Evolutionary conservation across 2,329 filamentous ascomycete species (phyloP), one percentile per base, ranked within the genome.

Genomic region (Fusarium sp.): DNA sequence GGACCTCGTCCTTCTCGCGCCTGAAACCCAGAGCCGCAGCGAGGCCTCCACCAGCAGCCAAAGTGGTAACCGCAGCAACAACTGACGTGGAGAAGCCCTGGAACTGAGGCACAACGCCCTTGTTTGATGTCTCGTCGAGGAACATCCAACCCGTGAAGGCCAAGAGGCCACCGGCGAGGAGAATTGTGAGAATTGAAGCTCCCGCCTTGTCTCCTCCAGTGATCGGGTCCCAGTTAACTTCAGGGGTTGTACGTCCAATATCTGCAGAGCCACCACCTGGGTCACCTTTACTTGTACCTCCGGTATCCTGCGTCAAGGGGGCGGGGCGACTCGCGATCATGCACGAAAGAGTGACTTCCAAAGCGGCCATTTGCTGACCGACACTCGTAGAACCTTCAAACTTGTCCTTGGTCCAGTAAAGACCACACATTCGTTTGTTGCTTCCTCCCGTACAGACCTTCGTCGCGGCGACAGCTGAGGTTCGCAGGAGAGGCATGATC

Each of bases 361-460:
- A 84, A 3, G 89, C 91, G 2, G 89, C 87, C 92, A 94, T 94
- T 81, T 93, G 91, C 80, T 93, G 91, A 6, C 92, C 92, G 3
- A 93, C 88, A 8, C 92, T 92, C 8, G 85, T 87, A 2, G 85
- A 85, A 27, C 89, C 89, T 79, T 93, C 91, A 81, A 88, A 93
- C 10, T 81, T 81, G 66, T 86, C 83, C 63, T 87, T 85, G 54
- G 86, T 87, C 90, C 91, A 93, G 68, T 87, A 87, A 63, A 90
- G 81, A 10, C 91, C 89, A 75, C 90, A 93, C 85, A 90, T 87
- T 30, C 86, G 87, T 4, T 87, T 85, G 70, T 90, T 90, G 30
- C 79, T 73, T 18, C 90, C 90, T 30, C 90, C 91, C 0, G 82
- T 86, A 72, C 91, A 93, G 69, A 91, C 87, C 16, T 83, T 83